These are phyloP conservation scores for Pseudopyrenochaeta lycopersici DNA, from an alignment of 2,329 filamentous ascomycete species.

Conservation along the genomic window DNA sequence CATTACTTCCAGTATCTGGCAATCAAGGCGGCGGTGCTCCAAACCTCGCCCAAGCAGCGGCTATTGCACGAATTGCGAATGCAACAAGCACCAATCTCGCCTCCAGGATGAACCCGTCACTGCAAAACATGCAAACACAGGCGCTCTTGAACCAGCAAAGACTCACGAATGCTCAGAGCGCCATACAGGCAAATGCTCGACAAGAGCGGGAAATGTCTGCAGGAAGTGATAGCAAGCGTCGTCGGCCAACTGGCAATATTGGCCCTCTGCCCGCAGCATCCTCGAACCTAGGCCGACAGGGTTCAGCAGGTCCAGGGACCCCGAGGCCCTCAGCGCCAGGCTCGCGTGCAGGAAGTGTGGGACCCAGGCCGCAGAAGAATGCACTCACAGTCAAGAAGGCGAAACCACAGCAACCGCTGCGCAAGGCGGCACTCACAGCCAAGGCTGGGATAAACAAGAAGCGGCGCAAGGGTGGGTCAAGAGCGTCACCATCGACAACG, in stretches of 20 bases:
- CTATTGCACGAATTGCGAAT: constrained; percentile 53
- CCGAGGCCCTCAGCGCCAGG: constrained; percentile 65
- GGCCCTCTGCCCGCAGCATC: constrained; percentile 61
- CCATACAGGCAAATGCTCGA: constrained; percentile 42
- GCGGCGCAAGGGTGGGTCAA: constrained; percentile 46
- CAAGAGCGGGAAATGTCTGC: constrained; percentile 64
- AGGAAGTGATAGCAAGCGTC: constrained; percentile 66
- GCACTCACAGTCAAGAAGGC: constrained; percentile 62
- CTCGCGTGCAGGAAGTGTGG: constrained; percentile 68
- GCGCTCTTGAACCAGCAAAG: constrained; percentile 49
- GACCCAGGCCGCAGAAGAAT: constrained; percentile 60
- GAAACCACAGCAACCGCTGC: constrained; percentile 61
- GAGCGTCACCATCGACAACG: constrained; percentile 53
- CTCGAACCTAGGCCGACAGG: constrained; percentile 66
- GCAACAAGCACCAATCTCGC: constrained; percentile 46
- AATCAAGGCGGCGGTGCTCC: constrained; percentile 64
- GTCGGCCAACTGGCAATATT: constrained; percentile 63
- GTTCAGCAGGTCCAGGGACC: constrained; percentile 70
- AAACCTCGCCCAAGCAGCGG: constrained; percentile 60
- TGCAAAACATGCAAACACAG: constrained; percentile 49
- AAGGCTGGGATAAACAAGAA: constrained; percentile 50
- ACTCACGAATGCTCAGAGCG: constrained; percentile 45
- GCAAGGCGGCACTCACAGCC: constrained; percentile 45
- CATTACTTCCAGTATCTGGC: constrained; percentile 64
- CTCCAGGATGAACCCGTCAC: constrained; percentile 37